Conservation (phyloP, 169 alveolate species). For the Babesia gibsoni region DNA sequence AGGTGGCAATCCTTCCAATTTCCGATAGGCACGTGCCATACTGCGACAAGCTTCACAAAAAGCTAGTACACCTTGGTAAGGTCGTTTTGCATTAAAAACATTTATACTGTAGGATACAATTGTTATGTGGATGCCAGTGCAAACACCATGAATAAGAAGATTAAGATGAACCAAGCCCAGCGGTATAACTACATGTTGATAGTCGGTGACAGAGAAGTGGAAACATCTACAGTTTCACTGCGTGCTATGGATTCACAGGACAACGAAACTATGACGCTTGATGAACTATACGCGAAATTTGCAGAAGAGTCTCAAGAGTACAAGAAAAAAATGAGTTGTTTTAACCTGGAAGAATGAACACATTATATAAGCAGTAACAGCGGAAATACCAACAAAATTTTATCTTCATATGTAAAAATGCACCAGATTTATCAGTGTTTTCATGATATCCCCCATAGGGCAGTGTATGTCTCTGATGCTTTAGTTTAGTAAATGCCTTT, state of each 20-base stretch:
- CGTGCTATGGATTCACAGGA: constrained; percentile 81
- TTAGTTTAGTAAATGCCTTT: background rate
- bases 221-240: constrained; percentile 79
- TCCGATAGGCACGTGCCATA: constrained; percentile 87
- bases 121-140: constrained; percentile 89
- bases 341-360: constrained; percentile 34
- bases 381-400: too few relatives aligned
- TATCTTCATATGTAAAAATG: background rate
- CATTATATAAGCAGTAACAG: too few relatives aligned
- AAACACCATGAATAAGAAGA: constrained; percentile 92
- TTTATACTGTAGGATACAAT: constrained; percentile 81
- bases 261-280: constrained; percentile 69
- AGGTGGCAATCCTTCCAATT: constrained; percentile 91
- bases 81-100: background rate
- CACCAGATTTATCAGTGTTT: too few relatives aligned
- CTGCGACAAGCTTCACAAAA: constrained; percentile 80
- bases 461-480: too few relatives aligned
- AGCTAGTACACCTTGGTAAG: constrained; percentile 42
- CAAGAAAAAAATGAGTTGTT: constrained; percentile 52
- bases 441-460: background rate
- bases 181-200: constrained; percentile 93
- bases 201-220: constrained; percentile 95
- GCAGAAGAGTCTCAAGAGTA: constrained; percentile 49
- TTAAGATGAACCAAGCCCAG: constrained; percentile 92
- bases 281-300: constrained; percentile 62